Base-by-base conservation (phyloP, 805 yeast species). In the Kuraishia borneana region DNA sequence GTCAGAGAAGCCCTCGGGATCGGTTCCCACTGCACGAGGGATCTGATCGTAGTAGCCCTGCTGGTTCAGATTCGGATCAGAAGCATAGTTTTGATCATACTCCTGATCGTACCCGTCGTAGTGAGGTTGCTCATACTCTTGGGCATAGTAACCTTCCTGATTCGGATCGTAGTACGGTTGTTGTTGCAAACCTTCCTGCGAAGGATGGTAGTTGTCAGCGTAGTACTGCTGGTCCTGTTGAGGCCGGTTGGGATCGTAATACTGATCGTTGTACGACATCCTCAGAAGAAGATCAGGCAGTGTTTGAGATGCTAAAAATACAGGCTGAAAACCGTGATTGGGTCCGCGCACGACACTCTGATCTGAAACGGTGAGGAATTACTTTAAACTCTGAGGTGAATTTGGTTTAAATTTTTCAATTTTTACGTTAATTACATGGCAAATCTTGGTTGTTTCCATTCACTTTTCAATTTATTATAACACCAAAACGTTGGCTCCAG, bases 261-360 rank as follows among this genome's bases (percentile, higher is more conserved):
- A 64, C 46, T 70, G 63, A 60, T 72, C 77, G 69, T 64, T 66
- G 58, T 72, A 71, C 59, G 79, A 72, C 79, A 72, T 72, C 73
- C 7, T 21, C 23, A 21, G 23, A 21, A 21, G 23, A 21, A 7
- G 23, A 21, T 21, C 23, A 7, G 23, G 10, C 10, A 21, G 23
- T 10, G 7, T 26, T 6, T 6, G n/a, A 12, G 9, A 22, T 9
- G 12, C 26, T 9, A 9, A 9, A 12, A 22, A 22, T 9, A 9
- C 26, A 22, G 26, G 12, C 12, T 12, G 12, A 22, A 22, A 22
- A 22, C 9, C 12, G 9, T 9, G 26, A 22, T 22, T 22, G 26
- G 26, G 9, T 9, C 9, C 9, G 26, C 12, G 26, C 26, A 22
- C 26, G 12, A 12, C 26, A 9, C 26, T 9, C 12, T 22, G 9